A percentile compares a stretch with the other conserved stretches of the same genome.
Conservation (phyloP, 768 basidiomycete species). For the Tubosaeta sp. region DNA sequence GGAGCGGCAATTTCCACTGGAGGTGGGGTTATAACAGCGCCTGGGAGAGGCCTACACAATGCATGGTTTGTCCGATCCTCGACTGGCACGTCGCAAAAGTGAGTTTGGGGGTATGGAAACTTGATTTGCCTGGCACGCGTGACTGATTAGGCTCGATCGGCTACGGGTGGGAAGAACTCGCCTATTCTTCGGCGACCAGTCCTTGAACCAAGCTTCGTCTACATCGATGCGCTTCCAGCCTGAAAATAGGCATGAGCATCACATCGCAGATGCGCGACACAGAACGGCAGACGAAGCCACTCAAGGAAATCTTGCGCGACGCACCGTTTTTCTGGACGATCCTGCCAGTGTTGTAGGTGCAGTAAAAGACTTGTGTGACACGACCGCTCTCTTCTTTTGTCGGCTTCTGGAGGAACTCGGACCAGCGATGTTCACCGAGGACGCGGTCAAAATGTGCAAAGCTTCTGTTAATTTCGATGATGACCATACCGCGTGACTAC, state of each 20-base stretch:
- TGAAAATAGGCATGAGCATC: constrained; percentile 10
- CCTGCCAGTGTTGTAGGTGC: constrained; percentile 34
- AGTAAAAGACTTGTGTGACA: constrained; percentile 37
- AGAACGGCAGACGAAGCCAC: neutral
- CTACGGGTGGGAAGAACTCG: neutral
- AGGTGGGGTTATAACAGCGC: constrained; percentile 22
- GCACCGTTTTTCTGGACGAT: constrained; percentile 43
- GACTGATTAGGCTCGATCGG: constrained; percentile 2
- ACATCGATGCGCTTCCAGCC: constrained; percentile 48
- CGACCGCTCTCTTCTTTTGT: constrained; percentile 25
- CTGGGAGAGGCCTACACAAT: constrained; percentile 44
- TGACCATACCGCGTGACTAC: constrained; percentile 42
- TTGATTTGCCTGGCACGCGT: constrained; percentile 24
- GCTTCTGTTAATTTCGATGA: constrained; percentile 37
- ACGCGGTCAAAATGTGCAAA: constrained; percentile 31
- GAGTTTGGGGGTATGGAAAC: constrained; percentile 38
- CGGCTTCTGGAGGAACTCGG: constrained; percentile 34
- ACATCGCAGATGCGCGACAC: neutral
- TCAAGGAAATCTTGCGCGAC: constrained; percentile 6
- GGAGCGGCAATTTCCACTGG: constrained; percentile 20
- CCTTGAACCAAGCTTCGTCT: constrained; percentile 40
- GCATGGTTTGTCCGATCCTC: constrained; percentile 36
- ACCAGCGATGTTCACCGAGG: constrained; percentile 43
- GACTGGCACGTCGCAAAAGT: constrained; percentile 36
- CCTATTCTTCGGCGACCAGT: constrained; percentile 25